These are phyloP conservation scores for Fusarium siculi DNA, from an alignment of 2,329 filamentous ascomycete genomes.

Conservation along the genomic window DNA sequence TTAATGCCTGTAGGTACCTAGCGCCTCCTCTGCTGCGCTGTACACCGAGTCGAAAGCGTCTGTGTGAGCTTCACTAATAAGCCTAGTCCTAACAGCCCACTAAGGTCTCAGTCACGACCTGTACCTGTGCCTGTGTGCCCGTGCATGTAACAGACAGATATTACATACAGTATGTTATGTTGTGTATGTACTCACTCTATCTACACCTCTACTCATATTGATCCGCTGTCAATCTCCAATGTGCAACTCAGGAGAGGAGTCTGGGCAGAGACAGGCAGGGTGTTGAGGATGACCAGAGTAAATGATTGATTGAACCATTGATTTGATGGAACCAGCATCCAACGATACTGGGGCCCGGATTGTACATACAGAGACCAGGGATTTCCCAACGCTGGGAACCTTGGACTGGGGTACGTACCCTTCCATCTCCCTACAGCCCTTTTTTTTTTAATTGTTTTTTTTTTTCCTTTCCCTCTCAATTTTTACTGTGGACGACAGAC, in stretches of 20 bases:
- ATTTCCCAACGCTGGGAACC: constrained; percentile 11
- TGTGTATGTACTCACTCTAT: constrained; percentile 13
- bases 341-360: constrained; percentile 16
- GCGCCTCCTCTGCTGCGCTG: background rate
- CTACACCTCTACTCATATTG: constrained; percentile 15
- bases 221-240: constrained; percentile 35
- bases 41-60: constrained; percentile 18
- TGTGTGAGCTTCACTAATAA: constrained; percentile 34
- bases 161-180: background rate
- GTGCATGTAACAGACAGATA: constrained; percentile 29
- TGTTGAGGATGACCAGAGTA: constrained; percentile 26
- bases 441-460: constrained; percentile 29
- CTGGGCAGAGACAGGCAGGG: constrained; percentile 19
- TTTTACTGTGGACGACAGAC: constrained; percentile 31
- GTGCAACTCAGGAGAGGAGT: constrained; percentile 35
- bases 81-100: constrained; percentile 24
- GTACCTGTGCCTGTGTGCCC: constrained; percentile 25
- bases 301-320: constrained; percentile 26
- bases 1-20: background rate
- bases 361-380: constrained; percentile 11
- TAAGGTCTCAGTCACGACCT: constrained; percentile 19
- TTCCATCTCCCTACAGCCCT: constrained; percentile 6
- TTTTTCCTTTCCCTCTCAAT: constrained; percentile 12
- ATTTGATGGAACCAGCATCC: constrained; percentile 33
- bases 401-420: constrained; percentile 25